Evolutionary conservation across 257 asterid species (phyloP).

Genomic region (Nicotiana tomentosiformis): DNA sequence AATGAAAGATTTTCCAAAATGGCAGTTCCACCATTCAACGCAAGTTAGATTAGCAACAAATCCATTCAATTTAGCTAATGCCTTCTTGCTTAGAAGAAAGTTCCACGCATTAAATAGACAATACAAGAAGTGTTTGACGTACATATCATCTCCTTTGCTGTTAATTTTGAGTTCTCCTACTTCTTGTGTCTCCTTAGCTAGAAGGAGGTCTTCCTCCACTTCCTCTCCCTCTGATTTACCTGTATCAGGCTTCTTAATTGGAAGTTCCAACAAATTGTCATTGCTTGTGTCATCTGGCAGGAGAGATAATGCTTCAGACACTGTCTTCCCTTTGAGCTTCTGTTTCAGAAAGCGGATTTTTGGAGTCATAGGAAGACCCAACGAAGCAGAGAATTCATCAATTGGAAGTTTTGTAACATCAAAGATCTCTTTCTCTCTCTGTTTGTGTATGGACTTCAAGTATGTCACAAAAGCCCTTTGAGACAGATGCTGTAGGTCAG

Average conservation of each 20-base stretch:
- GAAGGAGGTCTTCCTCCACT: slow-evolving; percentile 29
- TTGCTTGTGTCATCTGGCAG: slow-evolving; percentile 33
- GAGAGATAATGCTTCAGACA: slow-evolving; percentile 42
- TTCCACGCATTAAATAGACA: not conserved
- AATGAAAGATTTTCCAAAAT: not conserved
- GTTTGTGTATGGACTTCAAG: slow-evolving; percentile 71
- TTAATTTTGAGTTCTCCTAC: slow-evolving; percentile 27
- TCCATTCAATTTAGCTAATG: not conserved
- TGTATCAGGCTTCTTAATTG: slow-evolving; percentile 15
- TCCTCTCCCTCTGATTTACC: slow-evolving; percentile 27
- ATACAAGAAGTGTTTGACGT: slow-evolving; percentile 12
- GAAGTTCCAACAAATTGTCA: slow-evolving; percentile 32
- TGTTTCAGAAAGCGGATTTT: slow-evolving; percentile 71
- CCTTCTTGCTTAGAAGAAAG: not conserved
- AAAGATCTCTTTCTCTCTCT: slow-evolving; percentile 79
- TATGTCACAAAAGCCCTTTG: slow-evolving; percentile 88
- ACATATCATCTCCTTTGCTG: slow-evolving; percentile 38
- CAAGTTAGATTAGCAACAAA: not conserved
- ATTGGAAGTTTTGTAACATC: slow-evolving; percentile 69
- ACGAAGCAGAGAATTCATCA: slow-evolving; percentile 76
- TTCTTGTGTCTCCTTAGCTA: slow-evolving; percentile 33
- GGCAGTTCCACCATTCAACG: not conserved
- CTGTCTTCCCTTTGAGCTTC: slow-evolving; percentile 54
- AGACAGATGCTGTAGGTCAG: slow-evolving; percentile 64
- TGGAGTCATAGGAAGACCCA: slow-evolving; percentile 98